A percentile compares a stretch with the other conserved stretches of the same genome.
Conservation (phyloP, 1,284 basidiomycete genomes). For the Naganishia liquefaciens region DNA sequence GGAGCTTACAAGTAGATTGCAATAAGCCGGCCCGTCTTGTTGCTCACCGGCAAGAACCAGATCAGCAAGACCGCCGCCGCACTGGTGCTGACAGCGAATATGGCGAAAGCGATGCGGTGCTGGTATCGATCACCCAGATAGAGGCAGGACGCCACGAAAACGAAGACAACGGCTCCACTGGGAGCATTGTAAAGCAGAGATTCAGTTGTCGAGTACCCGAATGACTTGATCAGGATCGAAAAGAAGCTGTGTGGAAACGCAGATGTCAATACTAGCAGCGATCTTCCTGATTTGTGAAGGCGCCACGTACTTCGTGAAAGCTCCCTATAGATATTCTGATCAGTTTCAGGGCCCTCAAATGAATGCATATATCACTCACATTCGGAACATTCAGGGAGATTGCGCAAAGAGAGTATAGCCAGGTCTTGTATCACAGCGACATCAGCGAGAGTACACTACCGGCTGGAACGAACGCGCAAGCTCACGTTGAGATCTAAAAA, state of each 20-base stretch:
- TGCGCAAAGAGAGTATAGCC: conserved; percentile 26
- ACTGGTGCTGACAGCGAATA: conserved; percentile 28
- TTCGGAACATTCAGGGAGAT: conserved; percentile 26
- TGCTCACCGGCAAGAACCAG: conserved; percentile 33
- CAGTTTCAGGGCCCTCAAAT: neutral
- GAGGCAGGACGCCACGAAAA: conserved; percentile 30
- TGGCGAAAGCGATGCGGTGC: conserved; percentile 29
- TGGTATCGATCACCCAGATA: conserved; percentile 33
- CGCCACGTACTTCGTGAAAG: conserved; percentile 24
- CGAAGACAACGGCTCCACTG: conserved; percentile 33
- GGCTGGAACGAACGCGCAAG: neutral
- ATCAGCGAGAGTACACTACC: neutral
- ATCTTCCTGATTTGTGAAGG: neutral
- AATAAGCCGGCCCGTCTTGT: conserved; percentile 20
- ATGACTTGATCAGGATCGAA: conserved; percentile 36
- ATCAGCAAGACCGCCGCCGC: conserved; percentile 35
- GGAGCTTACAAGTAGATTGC: conserved; percentile 28
- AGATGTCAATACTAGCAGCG: neutral
- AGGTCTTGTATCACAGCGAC: conserved; percentile 4
- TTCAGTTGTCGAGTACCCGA: conserved; percentile 33
- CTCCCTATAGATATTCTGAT: conserved; percentile 6
- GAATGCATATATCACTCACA: conserved; percentile 3
- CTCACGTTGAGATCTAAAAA: conserved; percentile 55
- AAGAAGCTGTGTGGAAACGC: conserved; percentile 32
- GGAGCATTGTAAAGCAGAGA: conserved; percentile 35